Conservation (phyloP, 2,329 filamentous ascomycete genomes). For the Pyrenochaeta sp. region DNA sequence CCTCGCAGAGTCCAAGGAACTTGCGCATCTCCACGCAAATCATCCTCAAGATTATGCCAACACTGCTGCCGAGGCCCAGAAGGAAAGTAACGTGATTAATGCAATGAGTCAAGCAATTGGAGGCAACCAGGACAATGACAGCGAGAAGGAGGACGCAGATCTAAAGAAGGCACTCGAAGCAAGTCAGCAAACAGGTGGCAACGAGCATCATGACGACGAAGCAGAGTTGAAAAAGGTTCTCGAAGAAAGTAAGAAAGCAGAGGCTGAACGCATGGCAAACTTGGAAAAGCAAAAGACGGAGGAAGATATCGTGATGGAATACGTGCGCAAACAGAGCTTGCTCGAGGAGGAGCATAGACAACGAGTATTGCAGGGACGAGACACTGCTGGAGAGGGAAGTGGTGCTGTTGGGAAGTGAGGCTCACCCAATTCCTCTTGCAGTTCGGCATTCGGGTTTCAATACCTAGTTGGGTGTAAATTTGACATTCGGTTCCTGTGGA, state of each 20-base stretch:
- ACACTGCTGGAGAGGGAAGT: constrained; percentile 24
- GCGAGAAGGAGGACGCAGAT: constrained; percentile 8
- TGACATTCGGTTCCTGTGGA: too few relatives aligned
- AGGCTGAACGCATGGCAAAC: constrained; percentile 52
- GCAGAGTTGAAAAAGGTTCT: constrained; percentile 34
- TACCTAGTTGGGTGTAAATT: too few relatives aligned
- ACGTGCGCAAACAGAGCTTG: constrained; percentile 79
- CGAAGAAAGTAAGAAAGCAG: constrained; percentile 36
- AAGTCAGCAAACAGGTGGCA: constrained; percentile 29
- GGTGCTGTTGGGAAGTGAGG: constrained; percentile 1
- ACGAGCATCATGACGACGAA: not conserved
- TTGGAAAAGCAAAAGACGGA: constrained; percentile 61
- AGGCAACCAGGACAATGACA: not conserved
- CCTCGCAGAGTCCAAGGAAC: constrained; percentile 45
- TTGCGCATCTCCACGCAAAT: constrained; percentile 34
- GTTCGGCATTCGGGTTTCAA: too few relatives aligned
- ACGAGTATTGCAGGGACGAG: constrained; percentile 16
- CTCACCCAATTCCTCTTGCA: too few relatives aligned
- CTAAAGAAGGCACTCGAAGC: constrained; percentile 38
- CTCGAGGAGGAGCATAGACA: constrained; percentile 61
- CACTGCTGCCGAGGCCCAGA: constrained; percentile 8
- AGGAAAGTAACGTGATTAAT: constrained; percentile 16
- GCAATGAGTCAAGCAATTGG: constrained; percentile 15
- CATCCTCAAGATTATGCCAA: constrained; percentile 26
- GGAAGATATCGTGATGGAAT: constrained; percentile 78